Conservation (phyloP, 305 asterid genomes). For the Salvia sclarea region DNA sequence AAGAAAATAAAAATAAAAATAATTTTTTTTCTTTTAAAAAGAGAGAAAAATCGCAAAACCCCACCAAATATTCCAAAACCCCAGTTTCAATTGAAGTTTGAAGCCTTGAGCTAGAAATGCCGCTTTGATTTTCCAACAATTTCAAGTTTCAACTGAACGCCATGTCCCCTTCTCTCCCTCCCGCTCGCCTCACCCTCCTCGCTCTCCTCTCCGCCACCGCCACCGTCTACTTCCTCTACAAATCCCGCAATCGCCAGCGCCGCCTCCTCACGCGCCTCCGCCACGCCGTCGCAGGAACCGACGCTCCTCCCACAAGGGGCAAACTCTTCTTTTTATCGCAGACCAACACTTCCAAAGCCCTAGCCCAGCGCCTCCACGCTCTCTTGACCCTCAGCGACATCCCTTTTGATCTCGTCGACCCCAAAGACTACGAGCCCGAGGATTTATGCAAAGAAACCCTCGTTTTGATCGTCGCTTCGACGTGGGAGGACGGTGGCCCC, state of each 20-base stretch:
- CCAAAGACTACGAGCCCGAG: slow-evolving; percentile 82
- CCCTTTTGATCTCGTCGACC: slow-evolving; percentile 73
- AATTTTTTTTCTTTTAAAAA: no score
- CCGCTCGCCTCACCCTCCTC: slow-evolving; percentile 61
- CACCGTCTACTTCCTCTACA: slow-evolving; percentile 69
- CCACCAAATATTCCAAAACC: slow-evolving; percentile 22
- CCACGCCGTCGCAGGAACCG: slow-evolving; percentile 20
- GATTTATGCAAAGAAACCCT: slow-evolving; percentile 64
- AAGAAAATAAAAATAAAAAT: no score
- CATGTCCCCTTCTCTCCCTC: slow-evolving; percentile 55
- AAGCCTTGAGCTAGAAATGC: neutral
- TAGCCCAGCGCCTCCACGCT: slow-evolving; percentile 72
- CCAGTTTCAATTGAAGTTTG: neutral
- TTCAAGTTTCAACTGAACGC: slow-evolving; percentile 13
- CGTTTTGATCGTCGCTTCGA: slow-evolving; percentile 68
- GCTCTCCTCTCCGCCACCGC: slow-evolving; percentile 79
- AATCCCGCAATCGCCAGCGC: slow-evolving; percentile 70
- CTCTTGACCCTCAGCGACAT: slow-evolving; percentile 48
- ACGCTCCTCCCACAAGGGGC: slow-evolving; percentile 47
- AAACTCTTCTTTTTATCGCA: slow-evolving; percentile 70
- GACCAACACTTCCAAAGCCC: slow-evolving; percentile 74
- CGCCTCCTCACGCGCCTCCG: slow-evolving; percentile 45
- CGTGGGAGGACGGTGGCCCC: slow-evolving; percentile 82
- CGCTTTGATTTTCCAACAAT: slow-evolving; percentile 12
- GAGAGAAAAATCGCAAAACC: neutral